Conservation (phyloP, 1,284 basidiomycete species). For the Austroboletus sp. region DNA sequence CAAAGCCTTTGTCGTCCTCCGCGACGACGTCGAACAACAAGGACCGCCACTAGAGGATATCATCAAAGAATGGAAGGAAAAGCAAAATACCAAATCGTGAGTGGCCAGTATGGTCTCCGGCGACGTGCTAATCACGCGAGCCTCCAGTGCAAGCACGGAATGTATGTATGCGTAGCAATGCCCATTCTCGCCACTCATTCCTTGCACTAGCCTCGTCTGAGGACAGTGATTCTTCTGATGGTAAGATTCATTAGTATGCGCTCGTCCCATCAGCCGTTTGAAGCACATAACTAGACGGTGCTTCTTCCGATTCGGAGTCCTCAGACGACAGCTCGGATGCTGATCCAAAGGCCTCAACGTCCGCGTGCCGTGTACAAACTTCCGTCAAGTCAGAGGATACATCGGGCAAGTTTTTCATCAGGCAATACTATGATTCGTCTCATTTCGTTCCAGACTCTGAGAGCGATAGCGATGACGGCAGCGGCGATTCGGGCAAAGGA, state of each 20-base stretch:
- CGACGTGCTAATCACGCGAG: slow-evolving; percentile 5
- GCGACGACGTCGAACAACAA: slow-evolving; percentile 44
- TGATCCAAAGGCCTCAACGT: slow-evolving; percentile 10
- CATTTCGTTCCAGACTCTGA: slow-evolving; percentile 18
- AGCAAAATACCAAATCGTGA: slow-evolving; percentile 26
- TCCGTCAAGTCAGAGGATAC: slow-evolving; percentile 28
- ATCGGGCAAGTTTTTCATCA: slow-evolving; percentile 16
- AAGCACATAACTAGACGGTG: slow-evolving; percentile 14
- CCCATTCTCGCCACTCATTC: slow-evolving; percentile 13
- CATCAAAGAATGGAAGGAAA: slow-evolving; percentile 53
- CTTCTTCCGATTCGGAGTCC: slow-evolving; percentile 30
- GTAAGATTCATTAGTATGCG: slow-evolving; percentile 8
- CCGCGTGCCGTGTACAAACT: slow-evolving; percentile 1
- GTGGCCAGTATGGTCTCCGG: slow-evolving; percentile 3
- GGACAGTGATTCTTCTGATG: slow-evolving; percentile 22
- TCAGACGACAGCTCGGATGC: slow-evolving; percentile 29
- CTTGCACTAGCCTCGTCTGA: slow-evolving; percentile 20
- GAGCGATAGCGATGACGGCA: slow-evolving; percentile 3
- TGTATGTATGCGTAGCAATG: slow-evolving; percentile 26
- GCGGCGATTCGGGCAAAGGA: slow-evolving; percentile 4
- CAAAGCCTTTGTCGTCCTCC: slow-evolving; percentile 50
- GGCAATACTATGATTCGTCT: neutral
- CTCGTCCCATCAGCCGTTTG: neutral
- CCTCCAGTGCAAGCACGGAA: slow-evolving; percentile 21
- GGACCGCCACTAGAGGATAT: slow-evolving; percentile 56